Percentiles rank a stretch among this genome's conserved stretches.
Evolutionary conservation across 345 rosid genomes (phyloP).

Genomic region (Eucalyptus tenuipes): DNA sequence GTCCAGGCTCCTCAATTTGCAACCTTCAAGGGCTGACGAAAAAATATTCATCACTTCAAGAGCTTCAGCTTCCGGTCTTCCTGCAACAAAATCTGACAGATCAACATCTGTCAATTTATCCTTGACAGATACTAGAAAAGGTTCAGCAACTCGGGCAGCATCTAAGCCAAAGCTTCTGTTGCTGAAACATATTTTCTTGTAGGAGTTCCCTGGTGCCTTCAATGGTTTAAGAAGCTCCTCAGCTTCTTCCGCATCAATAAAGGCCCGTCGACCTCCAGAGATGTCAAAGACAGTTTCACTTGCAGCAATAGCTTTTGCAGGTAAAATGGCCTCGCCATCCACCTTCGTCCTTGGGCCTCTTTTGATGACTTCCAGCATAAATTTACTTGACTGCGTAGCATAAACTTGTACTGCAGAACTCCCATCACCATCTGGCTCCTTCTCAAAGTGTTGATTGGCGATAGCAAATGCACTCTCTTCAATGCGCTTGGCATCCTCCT

Average conservation of each 20-base stretch:
- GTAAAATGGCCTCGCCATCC: slow-evolving; percentile 10
- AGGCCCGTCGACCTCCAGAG: slow-evolving; percentile 67
- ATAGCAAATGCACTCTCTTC: slow-evolving; percentile 55
- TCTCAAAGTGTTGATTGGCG: slow-evolving; percentile 58
- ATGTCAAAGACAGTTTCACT: slow-evolving; percentile 45
- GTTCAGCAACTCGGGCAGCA: slow-evolving; percentile 69
- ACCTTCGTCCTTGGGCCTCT: slow-evolving; percentile 42
- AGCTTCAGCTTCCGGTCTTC: slow-evolving; percentile 76
- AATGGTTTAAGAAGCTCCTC: slow-evolving; percentile 52
- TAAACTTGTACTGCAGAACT: slow-evolving; percentile 81
- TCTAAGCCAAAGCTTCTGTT: slow-evolving; percentile 76
- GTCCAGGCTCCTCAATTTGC: slow-evolving; percentile 43
- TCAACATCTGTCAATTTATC: slow-evolving; percentile 71
- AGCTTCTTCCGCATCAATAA: slow-evolving; percentile 68
- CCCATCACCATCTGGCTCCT: slow-evolving; percentile 91
- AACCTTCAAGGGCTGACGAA: slow-evolving; percentile 70
- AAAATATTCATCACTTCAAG: slow-evolving; percentile 74
- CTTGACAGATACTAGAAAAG: slow-evolving; percentile 50
- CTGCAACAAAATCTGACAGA: slow-evolving; percentile 84
- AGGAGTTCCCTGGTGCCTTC: slow-evolving; percentile 40
- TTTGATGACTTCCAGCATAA: slow-evolving; percentile 69
- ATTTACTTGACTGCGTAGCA: slow-evolving; percentile 83
- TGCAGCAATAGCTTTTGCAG: slow-evolving; percentile 5
- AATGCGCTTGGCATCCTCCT: slow-evolving; percentile 54
- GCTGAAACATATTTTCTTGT: slow-evolving; percentile 56